These are phyloP conservation scores for Leishmania major DNA, from an alignment of 208 protist species.

Conservation along the genomic window DNA sequence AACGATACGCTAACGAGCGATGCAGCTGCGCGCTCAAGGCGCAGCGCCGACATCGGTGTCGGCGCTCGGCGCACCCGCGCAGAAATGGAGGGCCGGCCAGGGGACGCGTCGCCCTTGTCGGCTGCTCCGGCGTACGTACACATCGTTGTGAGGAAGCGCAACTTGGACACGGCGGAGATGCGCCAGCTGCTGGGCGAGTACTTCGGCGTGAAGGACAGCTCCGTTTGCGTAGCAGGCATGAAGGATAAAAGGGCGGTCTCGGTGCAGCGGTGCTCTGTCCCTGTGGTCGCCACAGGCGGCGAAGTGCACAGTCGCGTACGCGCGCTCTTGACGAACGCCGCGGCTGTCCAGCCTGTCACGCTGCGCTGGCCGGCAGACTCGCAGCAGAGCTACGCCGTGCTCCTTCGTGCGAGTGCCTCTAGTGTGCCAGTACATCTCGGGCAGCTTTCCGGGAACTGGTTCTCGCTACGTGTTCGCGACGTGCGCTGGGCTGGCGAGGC, in stretches of 20 bases:
- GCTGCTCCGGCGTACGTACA: slow-evolving; percentile 28
- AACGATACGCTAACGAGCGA: too few species aligned
- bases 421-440: slow-evolving; percentile 36
- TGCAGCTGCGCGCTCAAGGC: background rate
- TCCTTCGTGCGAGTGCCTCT: slow-evolving; percentile 19
- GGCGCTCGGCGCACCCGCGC: slow-evolving; percentile 4
- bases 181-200: slow-evolving; percentile 52
- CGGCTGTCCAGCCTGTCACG: slow-evolving; percentile 6
- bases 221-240: slow-evolving; percentile 88
- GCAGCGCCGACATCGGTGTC: background rate
- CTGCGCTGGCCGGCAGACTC: slow-evolving; percentile 48
- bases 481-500: slow-evolving; percentile 23
- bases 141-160: slow-evolving; percentile 79
- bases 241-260: slow-evolving; percentile 94
- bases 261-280: slow-evolving; percentile 81
- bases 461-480: slow-evolving; percentile 62
- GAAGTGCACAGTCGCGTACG: background rate
- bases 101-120: background rate
- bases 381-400: slow-evolving; percentile 34
- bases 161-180: slow-evolving; percentile 82
- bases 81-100: background rate
- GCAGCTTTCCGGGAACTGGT: slow-evolving; percentile 70
- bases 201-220: slow-evolving; percentile 39
- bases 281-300: slow-evolving; percentile 5
- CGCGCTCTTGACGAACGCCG: slow-evolving; percentile 5